Evolutionary conservation across 83 land plant species (phyloP), one percentile per base, ranked within the genome.

Genomic region (Diphasiastrum complanatum): DNA sequence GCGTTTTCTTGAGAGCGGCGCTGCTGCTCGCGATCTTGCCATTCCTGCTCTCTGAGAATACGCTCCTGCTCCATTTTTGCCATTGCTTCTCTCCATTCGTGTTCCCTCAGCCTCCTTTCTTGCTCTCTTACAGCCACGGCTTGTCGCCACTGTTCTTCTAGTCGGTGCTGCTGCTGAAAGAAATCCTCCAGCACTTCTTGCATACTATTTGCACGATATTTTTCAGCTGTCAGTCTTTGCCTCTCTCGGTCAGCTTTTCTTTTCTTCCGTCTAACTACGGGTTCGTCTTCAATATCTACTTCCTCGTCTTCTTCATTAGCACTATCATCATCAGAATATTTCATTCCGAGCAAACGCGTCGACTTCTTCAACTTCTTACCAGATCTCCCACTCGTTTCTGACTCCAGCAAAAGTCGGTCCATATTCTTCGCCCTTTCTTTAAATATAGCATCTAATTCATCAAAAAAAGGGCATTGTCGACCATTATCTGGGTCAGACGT

Each of bases 101-200:
- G 38, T 19, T 55, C 59, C 6, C 59, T 20, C 16, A 27, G n/a
- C 11, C 34, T 10, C 11, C 59, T 27, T 30, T 32, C 59, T 12
- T 12, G 20, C 59, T 55, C 59, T 30, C 59, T 24, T 30, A 11
- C n/a, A 11, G 26, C 59, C 59, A 55, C 5, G n/a, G 38, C 8
- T 27, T 20, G 35, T 30, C 59, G 8, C 59, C 59, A 55, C 35
- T 55, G 59, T 35, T 55, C 59, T 27, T 55, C 59, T 8, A 26
- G 26, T 14, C 19, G 34, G 5, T 55, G 59, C 34, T 55, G 59
- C 35, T 27, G 59, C 35, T 55, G 30, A 35, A 55, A 55, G 31
- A 55, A 55, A 14, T 55, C 59, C 34, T 55, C 59, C 0, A 55
- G 59, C 8, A 55, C 59, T 35, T 55, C 59, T 19, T 55, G 59